A percentile compares a stretch with the other conserved stretches of the same genome.
Conservation (phyloP, 495 filamentous ascomycete species). For the Aspergillus panamensis region DNA sequence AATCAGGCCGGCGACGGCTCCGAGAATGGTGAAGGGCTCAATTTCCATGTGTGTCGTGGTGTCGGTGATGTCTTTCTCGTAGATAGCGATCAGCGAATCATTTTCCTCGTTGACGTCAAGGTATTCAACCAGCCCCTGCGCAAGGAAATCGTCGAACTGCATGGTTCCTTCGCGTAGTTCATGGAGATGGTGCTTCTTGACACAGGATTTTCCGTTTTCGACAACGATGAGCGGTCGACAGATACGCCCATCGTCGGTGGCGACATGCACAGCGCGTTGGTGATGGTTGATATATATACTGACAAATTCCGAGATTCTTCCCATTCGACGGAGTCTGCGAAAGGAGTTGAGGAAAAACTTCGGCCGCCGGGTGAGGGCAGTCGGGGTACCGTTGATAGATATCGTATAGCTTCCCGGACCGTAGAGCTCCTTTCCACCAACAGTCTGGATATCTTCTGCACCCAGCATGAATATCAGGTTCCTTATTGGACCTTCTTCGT, state of each 20-base stretch:
- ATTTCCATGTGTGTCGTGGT: constrained; percentile 93
- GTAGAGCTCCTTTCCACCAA: constrained; percentile 80
- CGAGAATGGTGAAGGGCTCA: constrained; percentile 94
- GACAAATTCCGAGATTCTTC: constrained; percentile 88
- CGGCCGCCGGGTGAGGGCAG: constrained; percentile 75
- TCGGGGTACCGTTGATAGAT: constrained; percentile 90
- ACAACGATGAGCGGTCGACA: constrained; percentile 94
- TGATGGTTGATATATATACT: constrained; percentile 94
- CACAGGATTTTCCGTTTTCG: constrained; percentile 74
- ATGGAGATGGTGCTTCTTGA: constrained; percentile 70
- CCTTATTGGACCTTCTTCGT: constrained; percentile 83
- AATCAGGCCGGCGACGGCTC: constrained; percentile 95
- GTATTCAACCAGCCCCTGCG: constrained; percentile 86
- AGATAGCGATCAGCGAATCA: constrained; percentile 86
- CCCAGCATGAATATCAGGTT: constrained; percentile 75
- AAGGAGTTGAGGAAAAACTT: constrained; percentile 81
- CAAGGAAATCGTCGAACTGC: constrained; percentile 90
- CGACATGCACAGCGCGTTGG: constrained; percentile 86
- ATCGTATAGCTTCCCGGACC: constrained; percentile 79
- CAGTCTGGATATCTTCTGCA: constrained; percentile 69
- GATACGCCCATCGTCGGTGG: constrained; percentile 93
- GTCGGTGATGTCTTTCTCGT: constrained; percentile 74
- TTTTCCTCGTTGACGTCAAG: constrained; percentile 98
- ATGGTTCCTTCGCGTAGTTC: constrained; percentile 74
- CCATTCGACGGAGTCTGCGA: constrained; percentile 77